Evolutionary conservation across 2,329 filamentous ascomycete genomes (phyloP).

Genomic region (Hortaea werneckii): DNA sequence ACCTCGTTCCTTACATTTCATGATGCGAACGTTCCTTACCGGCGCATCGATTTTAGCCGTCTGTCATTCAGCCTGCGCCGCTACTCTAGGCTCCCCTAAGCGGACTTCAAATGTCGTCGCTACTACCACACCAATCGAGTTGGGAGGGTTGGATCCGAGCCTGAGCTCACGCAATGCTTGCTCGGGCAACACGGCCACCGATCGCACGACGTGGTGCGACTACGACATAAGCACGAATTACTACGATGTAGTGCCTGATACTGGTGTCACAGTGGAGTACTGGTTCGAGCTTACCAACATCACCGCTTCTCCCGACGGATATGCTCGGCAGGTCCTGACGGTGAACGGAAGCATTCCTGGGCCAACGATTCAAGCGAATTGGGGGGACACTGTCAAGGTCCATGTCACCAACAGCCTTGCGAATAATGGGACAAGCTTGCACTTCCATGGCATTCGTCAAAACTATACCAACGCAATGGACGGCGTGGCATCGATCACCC

Average conservation of each 20-base stretch:
- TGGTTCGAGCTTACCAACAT: constrained; percentile 34
- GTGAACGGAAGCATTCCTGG: constrained; percentile 39
- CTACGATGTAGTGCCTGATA: constrained; percentile 27
- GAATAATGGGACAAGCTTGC: constrained; percentile 39
- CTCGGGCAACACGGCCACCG: constrained; percentile 23
- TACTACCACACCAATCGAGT: too few relatives aligned
- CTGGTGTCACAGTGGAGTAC: constrained; percentile 31
- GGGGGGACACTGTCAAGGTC: constrained; percentile 24
- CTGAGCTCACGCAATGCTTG: constrained; percentile 1
- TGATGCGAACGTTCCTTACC: too few relatives aligned
- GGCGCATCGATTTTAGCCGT: too few relatives aligned
- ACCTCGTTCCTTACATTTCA: too few relatives aligned
- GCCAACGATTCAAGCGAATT: constrained; percentile 35
- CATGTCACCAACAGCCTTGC: constrained; percentile 28
- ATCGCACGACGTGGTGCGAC: constrained; percentile 22
- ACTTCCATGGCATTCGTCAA: constrained; percentile 42
- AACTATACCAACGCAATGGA: constrained; percentile 44
- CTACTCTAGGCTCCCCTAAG: too few relatives aligned
- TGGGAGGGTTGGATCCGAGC: too few relatives aligned
- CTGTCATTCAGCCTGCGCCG: too few relatives aligned
- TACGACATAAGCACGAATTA: constrained; percentile 27
- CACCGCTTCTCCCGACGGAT: constrained; percentile 38
- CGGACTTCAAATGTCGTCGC: too few relatives aligned
- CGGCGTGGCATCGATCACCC: constrained; percentile 41
- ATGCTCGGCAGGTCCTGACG: constrained; percentile 29